phyloP scores from a whole-genome alignment of 2,329 filamentous ascomycete genomes.

The Aspergillus sp. region DNA sequence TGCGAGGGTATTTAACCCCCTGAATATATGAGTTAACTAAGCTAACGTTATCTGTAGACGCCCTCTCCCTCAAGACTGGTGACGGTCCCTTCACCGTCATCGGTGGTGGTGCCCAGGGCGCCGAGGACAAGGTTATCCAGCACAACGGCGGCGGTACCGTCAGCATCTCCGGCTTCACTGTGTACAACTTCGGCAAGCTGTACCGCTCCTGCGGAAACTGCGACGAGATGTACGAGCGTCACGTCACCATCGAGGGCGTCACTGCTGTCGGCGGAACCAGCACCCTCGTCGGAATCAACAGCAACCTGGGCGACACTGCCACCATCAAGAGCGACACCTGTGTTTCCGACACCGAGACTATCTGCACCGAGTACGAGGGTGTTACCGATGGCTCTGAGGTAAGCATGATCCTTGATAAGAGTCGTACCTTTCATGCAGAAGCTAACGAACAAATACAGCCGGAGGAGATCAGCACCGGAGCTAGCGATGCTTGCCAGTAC shows the following conservation, averaged over 20 bases:
- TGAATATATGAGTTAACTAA: too few relatives aligned
- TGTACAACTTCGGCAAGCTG: conserved; percentile 44
- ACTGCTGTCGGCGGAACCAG: conserved; percentile 29
- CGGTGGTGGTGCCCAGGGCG: conserved; percentile 37
- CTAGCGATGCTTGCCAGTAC: conserved; percentile 1
- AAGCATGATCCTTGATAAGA: too few relatives aligned
- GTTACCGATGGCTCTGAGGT: conserved; percentile 28
- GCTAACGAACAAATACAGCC: background rate
- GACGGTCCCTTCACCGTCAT: conserved; percentile 34
- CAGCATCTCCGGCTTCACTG: conserved; percentile 39
- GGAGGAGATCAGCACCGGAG: background rate
- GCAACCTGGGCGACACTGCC: conserved; percentile 9
- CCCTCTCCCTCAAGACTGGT: conserved; percentile 34
- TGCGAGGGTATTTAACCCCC: conserved; percentile 33
- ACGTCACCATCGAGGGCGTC: conserved; percentile 31
- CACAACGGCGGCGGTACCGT: conserved; percentile 36
- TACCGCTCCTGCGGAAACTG: conserved; percentile 52
- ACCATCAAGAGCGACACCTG: conserved; percentile 28
- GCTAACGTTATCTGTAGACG: conserved; percentile 18
- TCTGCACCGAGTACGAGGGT: conserved; percentile 28
- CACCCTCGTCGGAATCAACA: conserved; percentile 37
- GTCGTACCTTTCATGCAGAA: too few relatives aligned
- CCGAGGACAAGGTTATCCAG: conserved; percentile 36
- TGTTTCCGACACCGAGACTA: conserved; percentile 15
- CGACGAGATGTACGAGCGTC: conserved; percentile 20